A percentile compares a stretch with the other conserved stretches of the same genome.
These are phyloP conservation scores for Cercospora sesami DNA, from an alignment of 2,329 filamentous ascomycete species.

Conservation along the genomic window DNA sequence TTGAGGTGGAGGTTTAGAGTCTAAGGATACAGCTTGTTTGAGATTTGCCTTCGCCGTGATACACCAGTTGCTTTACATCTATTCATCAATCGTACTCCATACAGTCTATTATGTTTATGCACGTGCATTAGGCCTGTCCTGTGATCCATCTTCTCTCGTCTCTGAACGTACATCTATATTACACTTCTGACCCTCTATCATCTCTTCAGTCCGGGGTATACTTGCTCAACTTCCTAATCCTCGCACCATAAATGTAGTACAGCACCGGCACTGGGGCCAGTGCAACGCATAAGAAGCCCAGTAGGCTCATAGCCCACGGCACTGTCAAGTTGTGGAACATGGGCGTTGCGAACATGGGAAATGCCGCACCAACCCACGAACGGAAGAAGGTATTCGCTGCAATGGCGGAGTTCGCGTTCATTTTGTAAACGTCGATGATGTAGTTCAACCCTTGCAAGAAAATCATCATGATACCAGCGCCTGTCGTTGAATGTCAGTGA, in stretches of 20 bases:
- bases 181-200: not conserved
- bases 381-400: slow-evolving; percentile 39
- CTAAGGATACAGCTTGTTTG: slow-evolving; percentile 6
- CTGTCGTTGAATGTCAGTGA: not conserved
- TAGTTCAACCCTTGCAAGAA: slow-evolving; percentile 40
- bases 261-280: slow-evolving; percentile 33
- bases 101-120: too few relatives aligned
- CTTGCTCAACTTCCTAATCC: slow-evolving; percentile 28
- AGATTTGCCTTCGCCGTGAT: not conserved
- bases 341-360: slow-evolving; percentile 39
- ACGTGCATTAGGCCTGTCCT: not conserved
- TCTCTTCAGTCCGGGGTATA: slow-evolving; percentile 20
- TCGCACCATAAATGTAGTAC: slow-evolving; percentile 33
- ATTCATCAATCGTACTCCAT: not conserved
- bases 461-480: slow-evolving; percentile 42
- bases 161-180: not conserved
- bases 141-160: not conserved
- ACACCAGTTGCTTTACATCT: not conserved
- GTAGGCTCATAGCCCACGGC: slow-evolving; percentile 35
- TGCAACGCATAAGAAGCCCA: slow-evolving; percentile 37
- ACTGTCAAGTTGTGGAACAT: slow-evolving; percentile 41
- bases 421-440: slow-evolving; percentile 52
- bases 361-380: slow-evolving; percentile 37
- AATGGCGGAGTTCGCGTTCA: slow-evolving; percentile 41
- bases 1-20: slow-evolving; percentile 62